These are phyloP conservation scores for Phellopilus nigrolimitatus DNA, from an alignment of 1,284 basidiomycete genomes.

Conservation along the genomic window DNA sequence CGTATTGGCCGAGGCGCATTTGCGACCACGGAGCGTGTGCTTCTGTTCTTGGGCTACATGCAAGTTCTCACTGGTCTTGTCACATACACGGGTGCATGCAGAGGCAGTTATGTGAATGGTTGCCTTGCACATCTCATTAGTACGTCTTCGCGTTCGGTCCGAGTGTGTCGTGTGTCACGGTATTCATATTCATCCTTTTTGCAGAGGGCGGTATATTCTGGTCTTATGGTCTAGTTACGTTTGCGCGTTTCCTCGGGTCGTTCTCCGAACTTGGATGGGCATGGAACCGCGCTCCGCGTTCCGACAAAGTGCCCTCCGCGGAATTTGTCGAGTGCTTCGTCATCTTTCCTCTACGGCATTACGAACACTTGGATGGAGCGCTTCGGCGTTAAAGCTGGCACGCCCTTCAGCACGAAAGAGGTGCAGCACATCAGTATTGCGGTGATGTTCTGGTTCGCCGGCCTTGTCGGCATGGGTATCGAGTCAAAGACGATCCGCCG, in stretches of 20 bases:
- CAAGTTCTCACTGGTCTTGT: conserved; percentile 67
- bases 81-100: conserved; percentile 80
- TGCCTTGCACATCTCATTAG: conserved; percentile 95
- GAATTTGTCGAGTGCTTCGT: conserved; percentile 87
- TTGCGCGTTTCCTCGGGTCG: conserved; percentile 88
- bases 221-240: conserved; percentile 86
- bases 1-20: conserved; percentile 44
- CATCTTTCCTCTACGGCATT: conserved; percentile 86
- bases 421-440: conserved; percentile 96
- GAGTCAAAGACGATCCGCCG: conserved; percentile 72
- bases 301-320: conserved; percentile 54
- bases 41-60: conserved; percentile 67
- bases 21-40: conserved; percentile 51
- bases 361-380: conserved; percentile 98
- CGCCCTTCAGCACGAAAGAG: conserved; percentile 89
- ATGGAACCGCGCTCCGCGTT: conserved; percentile 73
- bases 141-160: conserved; percentile 35
- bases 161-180: neutral
- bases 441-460: conserved; percentile 95
- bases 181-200: conserved; percentile 9
- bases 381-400: conserved; percentile 76
- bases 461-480: conserved; percentile 84
- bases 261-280: conserved; percentile 91
- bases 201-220: conserved; percentile 87
- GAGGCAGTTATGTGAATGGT: conserved; percentile 69